These are phyloP conservation scores for Colletotrichum lupini DNA, from an alignment of 2,329 filamentous ascomycete genomes.

Conservation along the genomic window DNA sequence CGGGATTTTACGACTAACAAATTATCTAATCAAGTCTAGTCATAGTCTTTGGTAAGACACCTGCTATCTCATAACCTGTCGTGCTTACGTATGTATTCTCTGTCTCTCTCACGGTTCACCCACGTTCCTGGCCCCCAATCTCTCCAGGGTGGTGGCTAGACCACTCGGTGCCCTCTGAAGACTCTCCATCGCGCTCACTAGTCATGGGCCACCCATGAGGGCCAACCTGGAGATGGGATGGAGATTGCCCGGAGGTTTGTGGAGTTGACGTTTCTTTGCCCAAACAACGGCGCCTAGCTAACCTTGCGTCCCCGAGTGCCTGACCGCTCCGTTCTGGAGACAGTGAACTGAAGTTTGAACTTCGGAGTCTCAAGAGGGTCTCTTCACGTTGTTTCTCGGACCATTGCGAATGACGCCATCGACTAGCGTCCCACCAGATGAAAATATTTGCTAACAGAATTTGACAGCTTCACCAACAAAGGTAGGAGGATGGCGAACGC, in stretches of 20 bases:
- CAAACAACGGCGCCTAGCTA: neutral
- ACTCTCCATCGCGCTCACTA: constrained; percentile 1
- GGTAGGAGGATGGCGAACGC: neutral
- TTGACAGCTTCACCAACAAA: neutral
- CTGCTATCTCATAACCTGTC: neutral
- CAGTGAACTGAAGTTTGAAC: neutral
- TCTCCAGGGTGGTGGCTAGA: neutral
- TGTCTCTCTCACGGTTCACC: neutral
- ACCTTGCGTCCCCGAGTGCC: neutral
- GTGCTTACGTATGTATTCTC: constrained; percentile 3
- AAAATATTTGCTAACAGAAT: neutral
- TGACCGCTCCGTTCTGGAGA: neutral
- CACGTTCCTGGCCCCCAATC: neutral
- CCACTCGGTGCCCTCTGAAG: neutral
- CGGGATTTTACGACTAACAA: neutral
- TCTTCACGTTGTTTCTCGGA: neutral
- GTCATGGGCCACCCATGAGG: constrained; percentile 16
- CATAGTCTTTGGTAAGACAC: neutral
- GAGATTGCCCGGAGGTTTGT: constrained; percentile 28
- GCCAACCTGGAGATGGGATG: constrained; percentile 7
- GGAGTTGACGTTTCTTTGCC: neutral
- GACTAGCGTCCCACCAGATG: neutral
- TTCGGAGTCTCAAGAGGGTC: neutral
- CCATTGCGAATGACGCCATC: constrained; percentile 6
- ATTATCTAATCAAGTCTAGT: constrained; percentile 11